Conservation (phyloP, 306 rosid genomes). For the Purshia tridentata region DNA sequence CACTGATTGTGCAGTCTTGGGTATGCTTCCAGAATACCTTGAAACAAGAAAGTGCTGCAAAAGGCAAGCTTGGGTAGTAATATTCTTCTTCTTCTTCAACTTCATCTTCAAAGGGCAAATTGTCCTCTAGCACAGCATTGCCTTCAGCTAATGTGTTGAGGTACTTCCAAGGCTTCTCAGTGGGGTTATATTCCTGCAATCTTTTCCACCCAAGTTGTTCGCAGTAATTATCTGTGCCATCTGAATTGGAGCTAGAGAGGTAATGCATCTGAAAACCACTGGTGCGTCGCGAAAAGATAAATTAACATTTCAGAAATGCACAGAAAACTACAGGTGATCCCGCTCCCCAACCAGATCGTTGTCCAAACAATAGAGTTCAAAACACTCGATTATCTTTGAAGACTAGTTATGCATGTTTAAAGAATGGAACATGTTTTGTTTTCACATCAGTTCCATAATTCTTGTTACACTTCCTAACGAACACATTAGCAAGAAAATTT, state of each 20-base stretch:
- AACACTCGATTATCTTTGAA: neutral
- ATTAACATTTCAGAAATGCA: conserved; percentile 25
- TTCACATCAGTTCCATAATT: neutral
- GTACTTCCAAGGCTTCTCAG: conserved; percentile 69
- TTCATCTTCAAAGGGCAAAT: conserved; percentile 58
- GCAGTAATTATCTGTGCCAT: conserved; percentile 75
- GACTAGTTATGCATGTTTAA: neutral
- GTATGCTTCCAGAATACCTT: conserved; percentile 50
- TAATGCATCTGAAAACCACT: conserved; percentile 88
- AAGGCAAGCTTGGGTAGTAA: conserved; percentile 89
- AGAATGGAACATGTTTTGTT: neutral
- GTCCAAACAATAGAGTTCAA: neutral
- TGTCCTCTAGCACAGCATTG: conserved; percentile 44
- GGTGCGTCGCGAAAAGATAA: conserved; percentile 26
- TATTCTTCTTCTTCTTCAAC: conserved; percentile 78
- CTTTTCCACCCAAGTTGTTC: conserved; percentile 80
- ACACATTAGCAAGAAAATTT: neutral
- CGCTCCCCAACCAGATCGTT: neutral
- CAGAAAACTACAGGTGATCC: neutral
- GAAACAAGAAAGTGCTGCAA: conserved; percentile 79
- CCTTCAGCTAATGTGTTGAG: conserved; percentile 67
- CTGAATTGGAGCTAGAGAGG: conserved; percentile 62
- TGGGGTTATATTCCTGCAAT: conserved; percentile 70
- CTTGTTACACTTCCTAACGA: neutral
- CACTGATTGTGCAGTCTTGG: neutral